Percentiles rank a stretch among this genome's conserved stretches.
Evolutionary conservation across 2,329 filamentous ascomycete species (phyloP).

Genomic region (Pseudocercospora crystallina): DNA sequence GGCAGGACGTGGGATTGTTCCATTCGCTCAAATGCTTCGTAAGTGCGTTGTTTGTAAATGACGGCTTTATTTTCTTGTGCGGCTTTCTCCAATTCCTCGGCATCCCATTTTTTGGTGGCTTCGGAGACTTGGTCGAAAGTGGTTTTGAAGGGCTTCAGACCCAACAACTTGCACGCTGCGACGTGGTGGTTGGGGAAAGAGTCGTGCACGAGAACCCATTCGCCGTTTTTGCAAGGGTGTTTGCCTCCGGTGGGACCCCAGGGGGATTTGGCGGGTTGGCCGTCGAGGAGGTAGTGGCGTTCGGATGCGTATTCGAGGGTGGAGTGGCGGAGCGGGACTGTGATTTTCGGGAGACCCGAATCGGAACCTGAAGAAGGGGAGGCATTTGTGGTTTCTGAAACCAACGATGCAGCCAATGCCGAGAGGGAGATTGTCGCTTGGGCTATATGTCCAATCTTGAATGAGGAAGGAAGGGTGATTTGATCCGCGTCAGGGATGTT

Average conservation of each 20-base stretch:
- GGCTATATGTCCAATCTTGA: conserved; percentile 55
- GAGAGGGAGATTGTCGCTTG: conserved; percentile 55
- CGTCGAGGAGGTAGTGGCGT: conserved; percentile 48
- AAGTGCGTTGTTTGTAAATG: conserved; percentile 52
- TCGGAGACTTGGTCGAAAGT: conserved; percentile 42
- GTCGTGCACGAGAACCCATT: conserved; percentile 56
- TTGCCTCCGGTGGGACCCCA: conserved; percentile 53
- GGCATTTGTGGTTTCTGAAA: conserved; percentile 22
- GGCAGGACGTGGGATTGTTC: neutral
- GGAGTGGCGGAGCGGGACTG: conserved; percentile 49
- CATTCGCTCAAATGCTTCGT: conserved; percentile 39
- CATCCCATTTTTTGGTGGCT: conserved; percentile 43
- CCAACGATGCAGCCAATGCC: conserved; percentile 50
- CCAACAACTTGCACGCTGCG: conserved; percentile 47
- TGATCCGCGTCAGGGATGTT: conserved; percentile 25
- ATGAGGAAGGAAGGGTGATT: conserved; percentile 50
- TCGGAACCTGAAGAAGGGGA: no score
- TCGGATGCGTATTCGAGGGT: conserved; percentile 56
- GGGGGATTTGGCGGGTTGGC: conserved; percentile 32
- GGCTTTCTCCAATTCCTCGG: conserved; percentile 50
- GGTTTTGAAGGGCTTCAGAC: conserved; percentile 34
- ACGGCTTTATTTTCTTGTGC: conserved; percentile 45
- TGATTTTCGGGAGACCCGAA: conserved; percentile 33
- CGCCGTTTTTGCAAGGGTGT: conserved; percentile 51
- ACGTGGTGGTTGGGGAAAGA: conserved; percentile 52